Evolutionary conservation across 179 eudicot genomes (phyloP).

Genomic region (Gypsophila paniculata): DNA sequence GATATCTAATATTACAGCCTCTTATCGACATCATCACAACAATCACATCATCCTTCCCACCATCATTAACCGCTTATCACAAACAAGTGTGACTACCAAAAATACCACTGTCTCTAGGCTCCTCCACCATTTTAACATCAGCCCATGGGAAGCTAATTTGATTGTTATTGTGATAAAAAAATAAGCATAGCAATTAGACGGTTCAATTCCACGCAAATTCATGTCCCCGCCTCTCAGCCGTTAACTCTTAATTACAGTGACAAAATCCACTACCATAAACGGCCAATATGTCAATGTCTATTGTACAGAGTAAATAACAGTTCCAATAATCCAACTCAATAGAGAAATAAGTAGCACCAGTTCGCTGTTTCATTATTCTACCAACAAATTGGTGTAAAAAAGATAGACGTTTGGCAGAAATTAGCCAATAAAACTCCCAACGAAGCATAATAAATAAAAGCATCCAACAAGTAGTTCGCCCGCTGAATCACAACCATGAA

Average conservation of each 20-base stretch:
- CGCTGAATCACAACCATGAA: slow-evolving; percentile 1
- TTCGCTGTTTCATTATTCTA: background rate
- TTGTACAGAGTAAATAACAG: too few relatives aligned
- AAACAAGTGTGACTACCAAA: background rate
- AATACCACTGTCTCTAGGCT: background rate
- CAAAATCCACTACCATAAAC: background rate
- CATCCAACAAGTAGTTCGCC: too few relatives aligned
- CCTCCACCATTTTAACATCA: background rate
- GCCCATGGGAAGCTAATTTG: background rate
- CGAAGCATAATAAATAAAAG: too few relatives aligned
- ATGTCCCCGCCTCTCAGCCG: background rate
- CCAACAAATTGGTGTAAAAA: background rate
- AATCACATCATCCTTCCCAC: background rate
- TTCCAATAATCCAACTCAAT: background rate
- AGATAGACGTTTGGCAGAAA: background rate
- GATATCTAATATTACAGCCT: background rate
- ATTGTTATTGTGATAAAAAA: too few relatives aligned
- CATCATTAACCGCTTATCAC: background rate
- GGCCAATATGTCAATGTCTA: background rate
- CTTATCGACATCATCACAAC: background rate
- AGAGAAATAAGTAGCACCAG: background rate
- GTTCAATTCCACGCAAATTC: too few relatives aligned
- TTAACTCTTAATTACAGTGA: background rate
- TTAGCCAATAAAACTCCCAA: background rate
- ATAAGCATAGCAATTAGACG: too few relatives aligned